phyloP scores from a whole-genome alignment of 2,329 filamentous ascomycete species.

The Furcasterigmium furcatum region DNA sequence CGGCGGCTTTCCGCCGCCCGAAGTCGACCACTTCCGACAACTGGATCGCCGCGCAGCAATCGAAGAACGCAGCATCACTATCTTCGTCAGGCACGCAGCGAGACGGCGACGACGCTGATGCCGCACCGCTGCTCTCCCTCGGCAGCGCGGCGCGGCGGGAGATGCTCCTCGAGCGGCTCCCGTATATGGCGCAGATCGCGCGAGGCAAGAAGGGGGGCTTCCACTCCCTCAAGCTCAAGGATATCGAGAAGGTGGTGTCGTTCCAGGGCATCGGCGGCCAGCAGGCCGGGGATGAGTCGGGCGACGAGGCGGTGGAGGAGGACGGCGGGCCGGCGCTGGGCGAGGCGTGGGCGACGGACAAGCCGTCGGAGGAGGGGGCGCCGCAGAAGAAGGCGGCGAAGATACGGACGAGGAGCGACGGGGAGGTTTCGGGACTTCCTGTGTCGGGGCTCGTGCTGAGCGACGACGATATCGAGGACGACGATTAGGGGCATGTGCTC shows the following conservation, averaged over 20 bases:
- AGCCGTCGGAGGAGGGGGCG: conserved; percentile 49
- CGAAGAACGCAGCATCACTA: conserved; percentile 6
- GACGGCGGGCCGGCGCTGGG: conserved; percentile 27
- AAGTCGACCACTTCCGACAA: conserved; percentile 27
- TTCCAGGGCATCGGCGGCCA: conserved; percentile 57
- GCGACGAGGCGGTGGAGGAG: conserved; percentile 38
- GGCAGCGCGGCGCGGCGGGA: conserved; percentile 67
- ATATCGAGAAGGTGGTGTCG: conserved; percentile 65
- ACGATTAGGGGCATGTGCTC: neutral
- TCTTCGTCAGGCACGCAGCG: neutral
- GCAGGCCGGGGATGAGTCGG: conserved; percentile 37
- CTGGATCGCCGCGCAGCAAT: conserved; percentile 16
- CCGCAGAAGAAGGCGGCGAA: conserved; percentile 43
- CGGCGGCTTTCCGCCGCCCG: conserved; percentile 45
- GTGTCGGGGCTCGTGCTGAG: conserved; percentile 69
- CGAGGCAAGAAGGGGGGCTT: conserved; percentile 34
- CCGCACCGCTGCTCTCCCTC: conserved; percentile 49
- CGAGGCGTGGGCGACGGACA: conserved; percentile 61
- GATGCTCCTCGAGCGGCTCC: conserved; percentile 79
- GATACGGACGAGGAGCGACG: conserved; percentile 27
- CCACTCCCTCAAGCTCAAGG: conserved; percentile 38
- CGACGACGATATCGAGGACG: conserved; percentile 82
- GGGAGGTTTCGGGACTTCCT: conserved; percentile 36
- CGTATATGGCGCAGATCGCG: conserved; percentile 74
- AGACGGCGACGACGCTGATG: conserved; percentile 8